These are phyloP conservation scores for Penicillium desertorum DNA, from an alignment of 495 filamentous ascomycete genomes.

Conservation along the genomic window DNA sequence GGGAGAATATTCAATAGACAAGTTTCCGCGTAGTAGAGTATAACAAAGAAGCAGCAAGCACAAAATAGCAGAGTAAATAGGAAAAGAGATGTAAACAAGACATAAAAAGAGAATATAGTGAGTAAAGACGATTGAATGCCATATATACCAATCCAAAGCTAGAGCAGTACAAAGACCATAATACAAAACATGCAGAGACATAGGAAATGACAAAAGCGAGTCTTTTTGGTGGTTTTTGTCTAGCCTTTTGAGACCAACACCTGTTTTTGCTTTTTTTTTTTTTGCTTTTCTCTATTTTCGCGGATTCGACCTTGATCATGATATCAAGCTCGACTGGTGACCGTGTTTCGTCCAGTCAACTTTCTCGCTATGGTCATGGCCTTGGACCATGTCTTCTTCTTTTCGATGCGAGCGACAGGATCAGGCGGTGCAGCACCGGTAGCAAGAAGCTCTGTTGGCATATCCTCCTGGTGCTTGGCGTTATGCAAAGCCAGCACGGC, in stretches of 20 bases:
- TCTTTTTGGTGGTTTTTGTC: conserved; percentile 6
- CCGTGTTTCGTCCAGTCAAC: conserved; percentile 28
- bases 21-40: conserved; percentile 4
- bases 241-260: background rate
- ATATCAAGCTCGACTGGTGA: conserved; percentile 22
- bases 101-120: conserved; percentile 7
- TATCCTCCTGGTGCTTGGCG: conserved; percentile 27
- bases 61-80: background rate
- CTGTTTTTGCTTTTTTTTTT: conserved; percentile 6
- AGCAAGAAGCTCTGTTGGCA: conserved; percentile 17
- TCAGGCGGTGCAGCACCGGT: conserved; percentile 18
- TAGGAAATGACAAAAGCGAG: background rate
- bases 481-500: conserved; percentile 44
- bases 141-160: background rate
- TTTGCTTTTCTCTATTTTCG: conserved; percentile 5
- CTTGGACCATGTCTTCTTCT: conserved; percentile 35
- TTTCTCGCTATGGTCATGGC: conserved; percentile 35
- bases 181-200: conserved; percentile 1
- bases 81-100: background rate
- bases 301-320: background rate
- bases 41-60: conserved; percentile 3
- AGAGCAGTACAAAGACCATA: background rate
- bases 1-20: background rate
- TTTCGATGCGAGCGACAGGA: conserved; percentile 18
- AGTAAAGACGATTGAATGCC: background rate